phyloP scores from a whole-genome alignment of 768 basidiomycete species.

The Tephrocybe sp. region DNA sequence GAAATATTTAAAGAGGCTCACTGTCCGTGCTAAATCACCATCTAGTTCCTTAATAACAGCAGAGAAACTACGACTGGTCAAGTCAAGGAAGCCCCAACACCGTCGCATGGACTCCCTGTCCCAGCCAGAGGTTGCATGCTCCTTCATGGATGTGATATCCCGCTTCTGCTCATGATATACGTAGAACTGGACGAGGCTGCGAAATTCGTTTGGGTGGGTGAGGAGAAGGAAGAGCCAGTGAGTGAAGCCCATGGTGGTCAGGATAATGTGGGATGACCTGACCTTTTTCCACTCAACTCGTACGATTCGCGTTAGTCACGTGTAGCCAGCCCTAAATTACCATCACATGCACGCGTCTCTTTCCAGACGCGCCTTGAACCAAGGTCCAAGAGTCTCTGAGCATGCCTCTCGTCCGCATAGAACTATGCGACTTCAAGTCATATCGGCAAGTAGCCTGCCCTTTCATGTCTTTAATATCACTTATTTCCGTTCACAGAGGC shows the following conservation, averaged over 20 bases:
- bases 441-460: conserved; percentile 49
- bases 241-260: conserved; percentile 45
- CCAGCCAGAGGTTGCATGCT: conserved; percentile 83
- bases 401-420: conserved; percentile 85
- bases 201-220: conserved; percentile 82
- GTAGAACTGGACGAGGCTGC: conserved; percentile 77
- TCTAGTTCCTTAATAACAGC: conserved; percentile 95
- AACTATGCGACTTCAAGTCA: conserved; percentile 96
- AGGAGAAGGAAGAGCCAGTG: conserved; percentile 67
- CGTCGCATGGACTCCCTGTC: conserved; percentile 81
- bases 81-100: conserved; percentile 89
- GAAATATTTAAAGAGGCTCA: conserved; percentile 39
- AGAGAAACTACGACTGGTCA: conserved; percentile 86
- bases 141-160: conserved; percentile 73
- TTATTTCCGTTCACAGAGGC: conserved; percentile 39
- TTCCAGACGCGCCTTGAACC: conserved; percentile 1
- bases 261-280: conserved; percentile 10
- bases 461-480: conserved; percentile 23
- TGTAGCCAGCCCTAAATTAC: conserved; percentile 11
- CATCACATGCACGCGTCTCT: conserved; percentile 13
- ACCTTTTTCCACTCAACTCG: conserved; percentile 7
- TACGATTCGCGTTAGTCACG: conserved; percentile 15
- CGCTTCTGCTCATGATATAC: conserved; percentile 79
- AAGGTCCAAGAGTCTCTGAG: background rate
- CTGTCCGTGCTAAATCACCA: conserved; percentile 88